A percentile compares a stretch with the other conserved stretches of the same genome.
These are phyloP conservation scores for Coemansia sp. DNA, from an alignment of 192 early-diverging fungal species.

Conservation along the genomic window DNA sequence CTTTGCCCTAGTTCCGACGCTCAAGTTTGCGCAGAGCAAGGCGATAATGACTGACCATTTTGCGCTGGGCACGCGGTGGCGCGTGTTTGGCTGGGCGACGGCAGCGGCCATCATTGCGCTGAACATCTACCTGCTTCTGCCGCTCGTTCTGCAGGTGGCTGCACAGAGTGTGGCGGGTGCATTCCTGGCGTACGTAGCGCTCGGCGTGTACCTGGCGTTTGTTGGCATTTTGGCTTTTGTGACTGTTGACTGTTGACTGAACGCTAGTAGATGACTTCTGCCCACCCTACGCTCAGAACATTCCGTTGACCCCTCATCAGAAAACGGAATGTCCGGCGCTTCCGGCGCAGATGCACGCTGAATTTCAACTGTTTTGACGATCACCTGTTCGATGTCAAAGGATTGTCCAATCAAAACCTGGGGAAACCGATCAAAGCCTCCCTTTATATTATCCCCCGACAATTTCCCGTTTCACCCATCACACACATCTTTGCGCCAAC, in stretches of 20 bases:
- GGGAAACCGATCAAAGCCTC: not conserved
- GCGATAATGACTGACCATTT: slow-evolving; percentile 55
- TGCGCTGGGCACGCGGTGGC: slow-evolving; percentile 30
- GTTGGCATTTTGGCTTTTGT: slow-evolving; percentile 16
- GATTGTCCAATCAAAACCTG: slow-evolving; percentile 2
- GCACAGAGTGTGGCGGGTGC: slow-evolving; percentile 13
- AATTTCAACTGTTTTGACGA: not conserved
- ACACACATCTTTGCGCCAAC: not conserved
- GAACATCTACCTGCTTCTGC: slow-evolving; percentile 57
- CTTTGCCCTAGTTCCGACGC: slow-evolving; percentile 62
- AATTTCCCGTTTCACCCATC: not conserved
- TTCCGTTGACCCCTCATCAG: too few relatives aligned
- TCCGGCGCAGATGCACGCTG: not conserved
- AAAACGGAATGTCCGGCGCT: not conserved
- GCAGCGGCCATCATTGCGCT: slow-evolving; percentile 58
- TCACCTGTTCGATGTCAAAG: not conserved
- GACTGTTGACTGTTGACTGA: not conserved
- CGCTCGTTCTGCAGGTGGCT: slow-evolving; percentile 30
- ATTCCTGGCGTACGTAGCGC: slow-evolving; percentile 16
- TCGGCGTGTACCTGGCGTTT: slow-evolving; percentile 28
- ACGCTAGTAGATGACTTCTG: too few relatives aligned
- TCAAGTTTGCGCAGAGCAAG: slow-evolving; percentile 59
- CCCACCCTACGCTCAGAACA: too few relatives aligned
- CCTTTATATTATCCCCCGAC: not conserved
- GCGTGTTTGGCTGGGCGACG: slow-evolving; percentile 47